phyloP scores from a whole-genome alignment of 345 rosid species.

The Boechera divaricarpa region DNA sequence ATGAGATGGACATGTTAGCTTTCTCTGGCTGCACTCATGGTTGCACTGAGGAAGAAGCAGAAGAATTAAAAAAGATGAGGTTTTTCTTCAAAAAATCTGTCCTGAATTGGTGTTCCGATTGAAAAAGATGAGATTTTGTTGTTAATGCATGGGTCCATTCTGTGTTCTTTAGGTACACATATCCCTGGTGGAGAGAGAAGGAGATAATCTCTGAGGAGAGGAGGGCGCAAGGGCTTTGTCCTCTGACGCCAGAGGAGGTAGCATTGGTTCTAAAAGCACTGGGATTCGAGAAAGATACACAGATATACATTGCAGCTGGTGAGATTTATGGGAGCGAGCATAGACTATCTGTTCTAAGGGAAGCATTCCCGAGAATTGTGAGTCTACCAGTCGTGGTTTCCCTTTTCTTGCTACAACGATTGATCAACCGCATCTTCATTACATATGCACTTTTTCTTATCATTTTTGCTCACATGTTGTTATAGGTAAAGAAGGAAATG shows the following conservation, averaged over 20 bases:
- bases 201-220: conserved; percentile 85
- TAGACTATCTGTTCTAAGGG: conserved; percentile 75
- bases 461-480: conserved; percentile 39
- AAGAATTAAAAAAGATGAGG: conserved; percentile 90
- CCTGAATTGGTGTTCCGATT: conserved; percentile 43
- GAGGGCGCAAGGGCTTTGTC: conserved; percentile 90
- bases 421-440: conserved; percentile 5
- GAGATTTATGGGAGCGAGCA: conserved; percentile 89
- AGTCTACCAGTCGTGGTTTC: conserved; percentile 47
- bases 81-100: conserved; percentile 31
- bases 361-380: conserved; percentile 87
- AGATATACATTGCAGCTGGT: conserved; percentile 95
- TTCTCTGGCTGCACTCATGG: conserved; percentile 98
- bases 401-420: conserved; percentile 6
- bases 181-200: conserved; percentile 99
- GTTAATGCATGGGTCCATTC: conserved; percentile 12
- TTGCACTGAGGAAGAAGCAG: conserved; percentile 87
- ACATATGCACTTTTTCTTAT: conserved; percentile 13
- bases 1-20: conserved; percentile 99
- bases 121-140: conserved; percentile 70
- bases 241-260: conserved; percentile 93
- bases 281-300: conserved; percentile 72
- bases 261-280: conserved; percentile 76
- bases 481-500: conserved; percentile 91
- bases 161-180: conserved; percentile 70